phyloP scores from a whole-genome alignment of 192 early-diverging fungal genomes.

The Coemansia sp. region DNA sequence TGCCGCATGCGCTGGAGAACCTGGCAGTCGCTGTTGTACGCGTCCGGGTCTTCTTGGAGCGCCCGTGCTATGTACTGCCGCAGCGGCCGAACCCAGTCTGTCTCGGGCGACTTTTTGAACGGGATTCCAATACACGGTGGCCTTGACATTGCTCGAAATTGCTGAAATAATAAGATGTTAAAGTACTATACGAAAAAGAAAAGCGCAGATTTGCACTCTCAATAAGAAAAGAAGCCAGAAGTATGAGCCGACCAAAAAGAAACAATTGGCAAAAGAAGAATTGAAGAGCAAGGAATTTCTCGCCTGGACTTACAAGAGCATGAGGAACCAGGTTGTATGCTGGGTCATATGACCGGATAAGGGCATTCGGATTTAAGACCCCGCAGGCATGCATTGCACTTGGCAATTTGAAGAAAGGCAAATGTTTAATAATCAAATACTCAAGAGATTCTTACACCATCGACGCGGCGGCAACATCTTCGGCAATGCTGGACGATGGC shows the following conservation, averaged over 20 bases:
- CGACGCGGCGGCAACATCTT: slow-evolving; percentile 42
- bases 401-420: neutral
- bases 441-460: slow-evolving; percentile 16
- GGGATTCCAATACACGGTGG: slow-evolving; percentile 59
- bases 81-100: slow-evolving; percentile 87
- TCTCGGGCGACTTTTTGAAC: slow-evolving; percentile 86
- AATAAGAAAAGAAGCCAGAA: neutral
- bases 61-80: slow-evolving; percentile 76
- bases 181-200: neutral
- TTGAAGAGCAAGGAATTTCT: slow-evolving; percentile 1
- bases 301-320: neutral
- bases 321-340: neutral
- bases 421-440: neutral
- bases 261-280: slow-evolving; percentile 6
- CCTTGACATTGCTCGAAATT: slow-evolving; percentile 27
- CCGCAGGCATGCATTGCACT: neutral
- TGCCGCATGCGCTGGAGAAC: slow-evolving; percentile 88
- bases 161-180: neutral
- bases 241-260: slow-evolving; percentile 4
- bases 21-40: slow-evolving; percentile 79
- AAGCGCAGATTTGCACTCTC: neutral
- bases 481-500: slow-evolving; percentile 32
- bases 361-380: slow-evolving; percentile 7
- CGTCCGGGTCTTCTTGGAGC: slow-evolving; percentile 94
- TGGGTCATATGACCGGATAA: slow-evolving; percentile 29